Conservation (phyloP, 345 rosid species). For the Populus alba region DNA sequence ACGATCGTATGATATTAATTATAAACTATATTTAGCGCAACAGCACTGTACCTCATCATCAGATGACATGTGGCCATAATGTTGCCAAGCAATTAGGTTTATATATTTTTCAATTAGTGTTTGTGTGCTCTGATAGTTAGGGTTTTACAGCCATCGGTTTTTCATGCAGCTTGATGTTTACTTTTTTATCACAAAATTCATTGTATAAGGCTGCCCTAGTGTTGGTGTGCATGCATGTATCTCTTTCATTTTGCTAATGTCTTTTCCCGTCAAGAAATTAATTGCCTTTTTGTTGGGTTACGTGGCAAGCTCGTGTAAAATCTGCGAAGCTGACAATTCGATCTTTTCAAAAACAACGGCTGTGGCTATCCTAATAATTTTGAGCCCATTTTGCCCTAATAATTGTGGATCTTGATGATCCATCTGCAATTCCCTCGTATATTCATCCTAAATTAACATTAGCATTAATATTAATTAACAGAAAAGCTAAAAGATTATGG, state of each 20-base stretch:
- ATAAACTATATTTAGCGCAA: not conserved
- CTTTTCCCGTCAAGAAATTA: not conserved
- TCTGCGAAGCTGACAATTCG: not conserved
- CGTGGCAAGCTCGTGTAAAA: not conserved
- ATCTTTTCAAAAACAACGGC: not conserved
- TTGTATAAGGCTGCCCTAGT: constrained; percentile 1
- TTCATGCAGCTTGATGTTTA: not conserved
- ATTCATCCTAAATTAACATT: not conserved
- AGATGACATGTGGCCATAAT: not conserved
- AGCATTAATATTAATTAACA: too few species aligned
- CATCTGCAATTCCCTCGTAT: not conserved
- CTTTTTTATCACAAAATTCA: constrained; percentile 1
- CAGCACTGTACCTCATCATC: not conserved
- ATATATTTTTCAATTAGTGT: not conserved
- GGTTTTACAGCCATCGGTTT: not conserved
- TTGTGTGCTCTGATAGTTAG: not conserved
- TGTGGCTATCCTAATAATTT: not conserved
- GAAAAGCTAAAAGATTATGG: too few species aligned
- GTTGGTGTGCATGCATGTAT: not conserved
- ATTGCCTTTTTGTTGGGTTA: not conserved
- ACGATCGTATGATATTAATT: too few species aligned
- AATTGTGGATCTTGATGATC: not conserved
- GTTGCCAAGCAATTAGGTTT: not conserved
- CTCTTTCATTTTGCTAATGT: not conserved
- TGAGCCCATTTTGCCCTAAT: not conserved